Conservation (phyloP, 2,329 filamentous ascomycete species). For the Phaeosphaeria sp. region DNA sequence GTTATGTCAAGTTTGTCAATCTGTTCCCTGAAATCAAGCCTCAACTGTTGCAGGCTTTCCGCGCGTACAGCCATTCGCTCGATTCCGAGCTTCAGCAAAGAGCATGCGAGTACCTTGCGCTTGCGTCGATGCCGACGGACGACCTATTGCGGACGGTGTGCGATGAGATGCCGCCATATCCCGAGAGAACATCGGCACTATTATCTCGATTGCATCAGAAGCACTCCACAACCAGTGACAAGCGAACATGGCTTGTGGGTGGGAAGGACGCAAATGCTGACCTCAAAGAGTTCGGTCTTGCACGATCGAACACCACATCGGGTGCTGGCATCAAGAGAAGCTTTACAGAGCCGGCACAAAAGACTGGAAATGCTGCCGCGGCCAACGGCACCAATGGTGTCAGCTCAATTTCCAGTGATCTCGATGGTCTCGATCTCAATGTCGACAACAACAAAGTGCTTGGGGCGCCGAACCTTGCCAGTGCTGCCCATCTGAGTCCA, state of each 20-base stretch:
- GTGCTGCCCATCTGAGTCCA: constrained; percentile 88
- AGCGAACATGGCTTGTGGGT: constrained; percentile 96
- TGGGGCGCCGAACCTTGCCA: constrained; percentile 84
- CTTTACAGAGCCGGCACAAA: constrained; percentile 66
- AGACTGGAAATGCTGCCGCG: constrained; percentile 32
- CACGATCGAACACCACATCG: constrained; percentile 67
- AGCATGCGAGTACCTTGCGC: constrained; percentile 90
- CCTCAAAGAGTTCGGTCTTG: constrained; percentile 77
- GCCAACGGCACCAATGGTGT: constrained; percentile 56
- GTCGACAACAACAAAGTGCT: constrained; percentile 63
- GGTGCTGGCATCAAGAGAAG: constrained; percentile 84
- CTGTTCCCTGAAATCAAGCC: constrained; percentile 98
- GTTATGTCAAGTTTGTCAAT: constrained; percentile 97
- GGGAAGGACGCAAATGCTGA: constrained; percentile 93
- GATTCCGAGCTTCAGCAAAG: constrained; percentile 96
- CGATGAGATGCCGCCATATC: constrained; percentile 99
- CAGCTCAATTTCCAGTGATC: constrained; percentile 61
- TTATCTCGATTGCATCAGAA: constrained; percentile 94
- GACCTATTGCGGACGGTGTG: constrained; percentile 92
- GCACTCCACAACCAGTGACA: constrained; percentile 89
- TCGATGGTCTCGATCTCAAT: constrained; percentile 83
- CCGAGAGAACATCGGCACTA: constrained; percentile 89
- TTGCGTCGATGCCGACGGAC: constrained; percentile 86
- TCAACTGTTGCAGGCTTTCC: constrained; percentile 88
- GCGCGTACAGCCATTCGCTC: constrained; percentile 89